These are phyloP conservation scores for Vicia villosa DNA, from an alignment of 306 rosid species.

Conservation along the genomic window DNA sequence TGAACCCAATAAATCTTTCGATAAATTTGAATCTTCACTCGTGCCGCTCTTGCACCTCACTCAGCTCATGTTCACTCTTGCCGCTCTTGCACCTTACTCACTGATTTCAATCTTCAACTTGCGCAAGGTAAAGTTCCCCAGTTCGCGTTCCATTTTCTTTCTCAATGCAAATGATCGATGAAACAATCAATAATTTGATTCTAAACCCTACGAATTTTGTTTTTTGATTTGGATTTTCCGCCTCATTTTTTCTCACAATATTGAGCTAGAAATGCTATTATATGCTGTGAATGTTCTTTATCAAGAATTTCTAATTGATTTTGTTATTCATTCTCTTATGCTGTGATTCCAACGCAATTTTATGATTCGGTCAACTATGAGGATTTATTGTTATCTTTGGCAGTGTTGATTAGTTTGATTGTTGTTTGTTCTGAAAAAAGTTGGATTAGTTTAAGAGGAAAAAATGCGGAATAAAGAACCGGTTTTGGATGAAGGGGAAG, in stretches of 20 bases:
- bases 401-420: slow-evolving; percentile 35
- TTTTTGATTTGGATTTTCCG: neutral
- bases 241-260: neutral
- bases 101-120: neutral
- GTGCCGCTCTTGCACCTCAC: too few species aligned
- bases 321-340: too few species aligned
- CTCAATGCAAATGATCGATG: neutral
- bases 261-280: too few species aligned
- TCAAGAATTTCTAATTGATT: neutral
- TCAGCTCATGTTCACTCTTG: neutral
- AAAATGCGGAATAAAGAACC: slow-evolving; percentile 69
- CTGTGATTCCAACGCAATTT: slow-evolving; percentile 8
- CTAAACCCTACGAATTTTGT: neutral
- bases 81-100: neutral
- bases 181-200: neutral
- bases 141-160: neutral
- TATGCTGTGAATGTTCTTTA: neutral
- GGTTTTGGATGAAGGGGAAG: slow-evolving; percentile 50
- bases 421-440: too few species aligned
- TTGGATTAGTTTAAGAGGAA: slow-evolving; percentile 31
- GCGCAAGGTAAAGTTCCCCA: neutral
- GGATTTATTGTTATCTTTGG: neutral
- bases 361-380: neutral
- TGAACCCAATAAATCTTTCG: too few species aligned
- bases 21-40: too few species aligned